Evolutionary conservation across 352 stramenopile species (phyloP).

Genomic region (Phytophthora aleatoria): DNA sequence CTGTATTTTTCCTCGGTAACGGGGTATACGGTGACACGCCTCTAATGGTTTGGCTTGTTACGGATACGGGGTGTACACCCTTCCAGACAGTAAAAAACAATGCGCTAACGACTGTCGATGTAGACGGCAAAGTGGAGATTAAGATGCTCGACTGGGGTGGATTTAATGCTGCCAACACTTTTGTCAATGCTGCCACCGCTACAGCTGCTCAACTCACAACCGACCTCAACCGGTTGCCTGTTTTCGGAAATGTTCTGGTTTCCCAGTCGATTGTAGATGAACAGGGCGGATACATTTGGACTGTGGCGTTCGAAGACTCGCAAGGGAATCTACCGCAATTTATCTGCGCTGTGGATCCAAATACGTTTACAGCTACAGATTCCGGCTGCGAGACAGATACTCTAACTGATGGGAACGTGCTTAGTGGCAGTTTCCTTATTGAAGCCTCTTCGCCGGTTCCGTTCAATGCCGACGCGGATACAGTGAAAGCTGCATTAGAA

Average conservation of each 20-base stretch:
- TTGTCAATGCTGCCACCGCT: slow-evolving; percentile 44
- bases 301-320: slow-evolving; percentile 70
- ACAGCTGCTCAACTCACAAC: slow-evolving; percentile 51
- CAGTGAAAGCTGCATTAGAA: slow-evolving; percentile 58
- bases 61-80: slow-evolving; percentile 30
- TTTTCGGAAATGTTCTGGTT: slow-evolving; percentile 70
- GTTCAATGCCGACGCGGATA: slow-evolving; percentile 54
- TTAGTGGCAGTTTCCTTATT: slow-evolving; percentile 75
- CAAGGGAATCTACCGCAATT: slow-evolving; percentile 76
- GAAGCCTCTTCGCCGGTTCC: slow-evolving; percentile 61
- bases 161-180: slow-evolving; percentile 55
- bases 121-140: slow-evolving; percentile 39
- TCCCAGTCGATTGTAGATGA: slow-evolving; percentile 66
- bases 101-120: slow-evolving; percentile 41
- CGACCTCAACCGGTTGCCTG: slow-evolving; percentile 59
- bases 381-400: slow-evolving; percentile 62
- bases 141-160: slow-evolving; percentile 55
- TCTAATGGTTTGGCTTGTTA: slow-evolving; percentile 22
- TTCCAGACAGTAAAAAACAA: slow-evolving; percentile 81
- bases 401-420: slow-evolving; percentile 72
- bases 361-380: slow-evolving; percentile 43
- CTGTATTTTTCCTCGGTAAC: slow-evolving; percentile 81
- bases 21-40: slow-evolving; percentile 48
- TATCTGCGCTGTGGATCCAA: slow-evolving; percentile 63
- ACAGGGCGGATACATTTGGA: slow-evolving; percentile 81